These are phyloP conservation scores for Fusarium circinatum DNA, from an alignment of 2,329 filamentous ascomycete genomes.

Conservation along the genomic window DNA sequence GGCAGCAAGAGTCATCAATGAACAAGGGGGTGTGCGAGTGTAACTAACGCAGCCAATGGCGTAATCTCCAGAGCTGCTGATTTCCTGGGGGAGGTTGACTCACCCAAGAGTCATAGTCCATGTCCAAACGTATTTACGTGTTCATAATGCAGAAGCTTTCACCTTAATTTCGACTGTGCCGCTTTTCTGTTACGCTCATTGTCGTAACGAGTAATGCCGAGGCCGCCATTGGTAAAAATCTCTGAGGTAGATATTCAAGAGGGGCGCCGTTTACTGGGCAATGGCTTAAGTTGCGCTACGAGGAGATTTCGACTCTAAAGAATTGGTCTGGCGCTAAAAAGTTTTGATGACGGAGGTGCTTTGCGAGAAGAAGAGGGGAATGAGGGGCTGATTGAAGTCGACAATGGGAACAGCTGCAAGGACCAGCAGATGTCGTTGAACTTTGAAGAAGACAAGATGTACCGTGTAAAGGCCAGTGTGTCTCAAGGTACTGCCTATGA, in stretches of 20 bases:
- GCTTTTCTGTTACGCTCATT: background rate
- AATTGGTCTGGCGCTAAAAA: conserved; percentile 35
- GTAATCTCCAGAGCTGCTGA: conserved; percentile 22
- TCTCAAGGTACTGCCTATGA: background rate
- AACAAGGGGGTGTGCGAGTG: conserved; percentile 28
- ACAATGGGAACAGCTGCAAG: background rate
- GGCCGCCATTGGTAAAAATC: conserved; percentile 37
- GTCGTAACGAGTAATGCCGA: conserved; percentile 33
- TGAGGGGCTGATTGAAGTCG: conserved; percentile 24
- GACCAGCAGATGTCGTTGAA: background rate
- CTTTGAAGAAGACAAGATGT: background rate
- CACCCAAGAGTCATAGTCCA: conserved; percentile 32
- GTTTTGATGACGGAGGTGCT: conserved; percentile 41
- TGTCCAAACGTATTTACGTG: conserved; percentile 15
- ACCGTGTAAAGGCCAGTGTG: background rate
- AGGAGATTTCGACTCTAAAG: conserved; percentile 38
- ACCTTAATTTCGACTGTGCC: conserved; percentile 21
- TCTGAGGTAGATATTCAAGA: conserved; percentile 23
- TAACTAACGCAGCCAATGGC: conserved; percentile 31
- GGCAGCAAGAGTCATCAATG: conserved; percentile 36
- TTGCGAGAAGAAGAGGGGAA: conserved; percentile 21
- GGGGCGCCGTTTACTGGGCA: conserved; percentile 30
- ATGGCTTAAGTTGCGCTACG: conserved; percentile 25
- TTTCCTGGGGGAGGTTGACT: conserved; percentile 28
- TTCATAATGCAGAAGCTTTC: conserved; percentile 27